Conservation (phyloP, 2,329 filamentous ascomycete genomes). For the Lojkania enalia region DNA sequence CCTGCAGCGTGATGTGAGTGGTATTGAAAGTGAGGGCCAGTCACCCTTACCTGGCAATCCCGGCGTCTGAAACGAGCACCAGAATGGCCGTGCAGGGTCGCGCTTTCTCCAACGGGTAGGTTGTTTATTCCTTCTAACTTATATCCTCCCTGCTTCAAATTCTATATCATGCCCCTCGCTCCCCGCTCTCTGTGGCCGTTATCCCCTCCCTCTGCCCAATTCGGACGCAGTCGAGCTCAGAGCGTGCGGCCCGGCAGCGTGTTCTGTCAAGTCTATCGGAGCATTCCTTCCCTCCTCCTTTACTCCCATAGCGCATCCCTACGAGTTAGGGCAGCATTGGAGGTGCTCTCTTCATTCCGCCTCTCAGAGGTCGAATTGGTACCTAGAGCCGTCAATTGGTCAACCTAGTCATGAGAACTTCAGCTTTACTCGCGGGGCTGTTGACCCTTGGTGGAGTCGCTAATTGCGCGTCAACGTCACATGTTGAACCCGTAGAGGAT, state of each 20-base stretch:
- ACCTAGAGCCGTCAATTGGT: no score
- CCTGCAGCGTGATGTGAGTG: constrained; percentile 9
- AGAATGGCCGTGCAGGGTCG: constrained; percentile 6
- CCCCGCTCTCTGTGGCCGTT: background rate
- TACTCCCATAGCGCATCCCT: no score
- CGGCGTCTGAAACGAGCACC: constrained; percentile 8
- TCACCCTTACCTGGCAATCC: constrained; percentile 12
- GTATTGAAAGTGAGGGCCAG: constrained; percentile 1
- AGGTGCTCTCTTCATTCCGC: no score
- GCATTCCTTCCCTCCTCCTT: background rate
- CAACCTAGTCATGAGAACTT: constrained; percentile 36
- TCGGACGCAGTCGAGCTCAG: background rate
- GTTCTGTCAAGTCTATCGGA: background rate
- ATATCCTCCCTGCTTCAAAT: constrained; percentile 6
- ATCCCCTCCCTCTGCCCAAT: background rate
- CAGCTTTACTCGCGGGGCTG: constrained; percentile 34
- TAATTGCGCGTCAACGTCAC: constrained; percentile 30
- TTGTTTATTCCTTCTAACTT: constrained; percentile 21
- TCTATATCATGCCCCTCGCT: constrained; percentile 15
- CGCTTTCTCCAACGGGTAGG: constrained; percentile 12
- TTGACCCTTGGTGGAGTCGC: constrained; percentile 33
- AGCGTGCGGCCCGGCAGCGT: background rate
- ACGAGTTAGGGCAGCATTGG: no score
- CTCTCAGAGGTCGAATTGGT: no score
- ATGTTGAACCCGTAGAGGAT: constrained; percentile 36